Evolutionary conservation across 164 flowering plant species (phyloP).

Genomic region (Chloranthus sessilifolius): DNA sequence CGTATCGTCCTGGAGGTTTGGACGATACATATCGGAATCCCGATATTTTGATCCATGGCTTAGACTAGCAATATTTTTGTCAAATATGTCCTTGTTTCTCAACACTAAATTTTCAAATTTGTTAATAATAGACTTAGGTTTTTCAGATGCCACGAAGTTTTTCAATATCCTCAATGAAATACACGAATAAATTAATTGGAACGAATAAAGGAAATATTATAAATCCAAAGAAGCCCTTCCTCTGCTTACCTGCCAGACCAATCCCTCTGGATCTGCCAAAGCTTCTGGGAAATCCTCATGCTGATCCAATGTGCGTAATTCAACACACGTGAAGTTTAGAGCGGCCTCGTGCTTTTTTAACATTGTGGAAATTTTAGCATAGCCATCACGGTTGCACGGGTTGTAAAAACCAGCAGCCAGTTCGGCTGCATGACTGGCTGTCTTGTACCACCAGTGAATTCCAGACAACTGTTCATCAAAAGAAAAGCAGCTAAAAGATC

Average conservation of each 20-base stretch:
- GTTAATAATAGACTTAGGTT: no score
- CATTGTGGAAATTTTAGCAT: slow-evolving; percentile 61
- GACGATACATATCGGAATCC: no score
- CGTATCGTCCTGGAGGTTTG: no score
- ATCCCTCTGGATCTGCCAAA: slow-evolving; percentile 72
- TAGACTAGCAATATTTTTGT: no score
- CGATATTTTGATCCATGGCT: no score
- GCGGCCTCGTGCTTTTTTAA: slow-evolving; percentile 72
- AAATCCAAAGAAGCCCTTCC: background rate
- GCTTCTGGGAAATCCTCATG: slow-evolving; percentile 58
- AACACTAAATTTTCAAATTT: no score
- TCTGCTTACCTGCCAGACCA: slow-evolving; percentile 77
- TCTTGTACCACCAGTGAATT: slow-evolving; percentile 94
- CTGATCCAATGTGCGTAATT: slow-evolving; percentile 43
- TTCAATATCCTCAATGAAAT: no score
- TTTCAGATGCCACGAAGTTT: no score
- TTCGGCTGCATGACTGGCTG: slow-evolving; percentile 94
- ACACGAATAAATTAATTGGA: no score
- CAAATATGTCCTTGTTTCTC: no score
- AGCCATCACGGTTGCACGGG: slow-evolving; percentile 84
- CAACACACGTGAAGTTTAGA: slow-evolving; percentile 57
- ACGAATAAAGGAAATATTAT: no score
- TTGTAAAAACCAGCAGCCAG: slow-evolving; percentile 88
- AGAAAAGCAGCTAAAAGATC: background rate
- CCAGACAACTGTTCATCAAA: slow-evolving; percentile 66